Conservation (phyloP, 768 basidiomycete species). For the Trametes gibbosa region DNA sequence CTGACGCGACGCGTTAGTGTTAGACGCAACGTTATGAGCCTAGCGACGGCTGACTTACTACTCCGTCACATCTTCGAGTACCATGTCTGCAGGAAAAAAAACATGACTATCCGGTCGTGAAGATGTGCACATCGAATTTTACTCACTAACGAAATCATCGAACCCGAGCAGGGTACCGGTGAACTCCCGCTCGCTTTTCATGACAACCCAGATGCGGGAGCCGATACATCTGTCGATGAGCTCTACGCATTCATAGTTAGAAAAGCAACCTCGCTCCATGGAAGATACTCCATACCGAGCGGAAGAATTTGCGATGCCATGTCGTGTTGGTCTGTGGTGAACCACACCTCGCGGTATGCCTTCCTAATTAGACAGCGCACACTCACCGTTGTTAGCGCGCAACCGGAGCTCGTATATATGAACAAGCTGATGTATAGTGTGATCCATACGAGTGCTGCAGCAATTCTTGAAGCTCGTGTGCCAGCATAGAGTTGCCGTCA, state of each 20-base stretch:
- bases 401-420: neutral
- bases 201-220: slow-evolving; percentile 95
- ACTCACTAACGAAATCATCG: slow-evolving; percentile 99
- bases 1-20: slow-evolving; percentile 38
- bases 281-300: slow-evolving; percentile 53
- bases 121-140: neutral
- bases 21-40: neutral
- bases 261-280: neutral
- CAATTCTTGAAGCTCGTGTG: too few relatives aligned
- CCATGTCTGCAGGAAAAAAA: slow-evolving; percentile 62
- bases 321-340: slow-evolving; percentile 13
- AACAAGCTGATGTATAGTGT: too few relatives aligned
- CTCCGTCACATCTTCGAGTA: slow-evolving; percentile 94
- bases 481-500: too few relatives aligned
- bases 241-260: slow-evolving; percentile 45
- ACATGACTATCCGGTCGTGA: neutral
- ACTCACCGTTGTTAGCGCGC: neutral
- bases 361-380: neutral
- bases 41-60: slow-evolving; percentile 57
- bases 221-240: slow-evolving; percentile 98
- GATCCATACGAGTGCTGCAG: neutral
- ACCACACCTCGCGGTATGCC: slow-evolving; percentile 1
- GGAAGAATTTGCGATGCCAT: slow-evolving; percentile 96
- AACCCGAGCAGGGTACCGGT: slow-evolving; percentile 93
- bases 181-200: slow-evolving; percentile 97